phyloP scores from a whole-genome alignment of 345 rosid genomes.

The Firmiana major region DNA sequence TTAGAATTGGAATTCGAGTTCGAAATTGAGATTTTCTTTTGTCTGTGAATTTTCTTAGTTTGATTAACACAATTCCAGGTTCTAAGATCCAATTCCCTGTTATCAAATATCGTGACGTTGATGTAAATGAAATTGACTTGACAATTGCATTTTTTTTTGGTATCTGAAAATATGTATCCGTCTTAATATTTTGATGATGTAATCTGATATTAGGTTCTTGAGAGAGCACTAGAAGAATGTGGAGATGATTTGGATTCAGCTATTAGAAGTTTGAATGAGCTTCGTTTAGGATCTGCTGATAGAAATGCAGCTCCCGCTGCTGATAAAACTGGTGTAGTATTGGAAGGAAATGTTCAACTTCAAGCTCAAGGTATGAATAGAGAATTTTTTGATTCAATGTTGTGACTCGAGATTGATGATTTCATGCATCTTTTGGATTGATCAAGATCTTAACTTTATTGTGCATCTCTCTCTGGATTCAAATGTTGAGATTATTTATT shows the following conservation, averaged over 20 bases:
- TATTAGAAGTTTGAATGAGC: conserved; percentile 76
- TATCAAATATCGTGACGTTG: not conserved
- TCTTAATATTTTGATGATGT: not conserved
- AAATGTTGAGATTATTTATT: not conserved
- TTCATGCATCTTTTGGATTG: not conserved
- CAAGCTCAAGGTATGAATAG: conserved; percentile 44
- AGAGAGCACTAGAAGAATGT: conserved; percentile 70
- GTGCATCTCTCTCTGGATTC: conserved; percentile 1
- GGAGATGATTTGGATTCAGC: conserved; percentile 88
- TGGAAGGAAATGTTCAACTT: conserved; percentile 34
- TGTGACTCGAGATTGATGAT: not conserved
- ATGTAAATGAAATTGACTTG: not conserved
- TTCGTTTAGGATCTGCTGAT: conserved; percentile 65
- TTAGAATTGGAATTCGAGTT: not conserved
- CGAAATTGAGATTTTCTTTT: not conserved
- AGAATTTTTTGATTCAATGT: not conserved
- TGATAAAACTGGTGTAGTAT: conserved; percentile 24
- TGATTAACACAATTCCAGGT: not conserved
- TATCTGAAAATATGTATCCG: not conserved
- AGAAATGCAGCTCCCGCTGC: conserved; percentile 24
- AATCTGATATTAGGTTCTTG: conserved; percentile 49
- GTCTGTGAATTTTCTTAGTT: not conserved
- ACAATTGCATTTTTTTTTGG: not conserved
- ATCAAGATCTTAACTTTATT: not conserved
- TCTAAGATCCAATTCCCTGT: not conserved